A percentile compares a stretch with the other conserved stretches of the same genome.
Conservation (phyloP, 1,284 basidiomycete species). For the Hemileia vastatrix region DNA sequence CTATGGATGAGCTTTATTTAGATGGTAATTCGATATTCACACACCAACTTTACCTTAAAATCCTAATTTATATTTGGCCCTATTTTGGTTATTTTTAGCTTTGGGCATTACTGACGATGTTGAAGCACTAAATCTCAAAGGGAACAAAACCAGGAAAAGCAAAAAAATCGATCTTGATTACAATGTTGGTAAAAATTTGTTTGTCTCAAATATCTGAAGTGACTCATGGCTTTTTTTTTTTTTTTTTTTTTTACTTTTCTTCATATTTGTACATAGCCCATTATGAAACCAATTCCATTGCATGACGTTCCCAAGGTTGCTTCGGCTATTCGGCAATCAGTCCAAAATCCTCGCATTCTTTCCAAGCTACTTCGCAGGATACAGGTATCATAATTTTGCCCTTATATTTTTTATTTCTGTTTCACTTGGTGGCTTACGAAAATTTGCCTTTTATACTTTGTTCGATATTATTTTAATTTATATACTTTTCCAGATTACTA, state of each 20-base stretch:
- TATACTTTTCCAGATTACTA: conserved; percentile 60
- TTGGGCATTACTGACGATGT: conserved; percentile 89
- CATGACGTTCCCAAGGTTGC: conserved; percentile 83
- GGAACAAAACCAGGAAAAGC: conserved; percentile 78
- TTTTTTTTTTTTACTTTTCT: conserved; percentile 7
- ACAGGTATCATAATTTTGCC: conserved; percentile 52
- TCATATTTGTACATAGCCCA: conserved; percentile 41
- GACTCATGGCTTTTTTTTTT: neutral
- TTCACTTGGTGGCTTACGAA: neutral
- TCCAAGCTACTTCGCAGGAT: conserved; percentile 75
- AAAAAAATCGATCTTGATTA: conserved; percentile 92
- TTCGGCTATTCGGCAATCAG: conserved; percentile 79
- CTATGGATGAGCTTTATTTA: conserved; percentile 89
- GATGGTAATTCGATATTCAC: conserved; percentile 58
- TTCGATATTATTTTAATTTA: conserved; percentile 11
- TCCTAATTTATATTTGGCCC: conserved; percentile 3
- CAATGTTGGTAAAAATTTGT: conserved; percentile 54
- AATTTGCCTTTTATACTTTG: neutral
- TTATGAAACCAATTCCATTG: conserved; percentile 61
- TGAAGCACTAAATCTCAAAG: conserved; percentile 65
- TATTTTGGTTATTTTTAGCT: conserved; percentile 50
- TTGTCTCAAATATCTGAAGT: neutral
- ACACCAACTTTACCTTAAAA: neutral
- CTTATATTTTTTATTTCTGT: neutral
- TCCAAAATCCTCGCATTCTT: conserved; percentile 67